Conservation (phyloP, 306 rosid genomes). For the Oemleria cerasiformis region DNA sequence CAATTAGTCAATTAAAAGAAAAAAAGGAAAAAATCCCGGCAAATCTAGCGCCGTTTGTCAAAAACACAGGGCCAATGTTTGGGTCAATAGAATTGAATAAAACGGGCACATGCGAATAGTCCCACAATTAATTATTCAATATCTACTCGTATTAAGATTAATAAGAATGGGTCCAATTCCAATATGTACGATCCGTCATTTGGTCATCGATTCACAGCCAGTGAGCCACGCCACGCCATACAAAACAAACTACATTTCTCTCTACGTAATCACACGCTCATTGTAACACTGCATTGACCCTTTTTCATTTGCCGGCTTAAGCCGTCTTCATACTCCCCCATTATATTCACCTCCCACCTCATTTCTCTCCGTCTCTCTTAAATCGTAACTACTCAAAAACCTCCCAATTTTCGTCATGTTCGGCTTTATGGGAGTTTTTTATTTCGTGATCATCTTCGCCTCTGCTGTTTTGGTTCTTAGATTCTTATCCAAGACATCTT, state of each 20-base stretch:
- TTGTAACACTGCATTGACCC: slow-evolving; percentile 19
- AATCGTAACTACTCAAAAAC: no score
- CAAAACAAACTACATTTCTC: not conserved
- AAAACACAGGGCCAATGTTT: not conserved
- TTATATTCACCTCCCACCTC: slow-evolving; percentile 5
- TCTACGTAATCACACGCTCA: not conserved
- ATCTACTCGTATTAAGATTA: not conserved
- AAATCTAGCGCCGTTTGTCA: slow-evolving; percentile 11
- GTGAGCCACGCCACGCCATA: not conserved
- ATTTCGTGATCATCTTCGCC: slow-evolving; percentile 29
- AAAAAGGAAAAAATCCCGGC: not conserved
- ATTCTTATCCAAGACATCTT: slow-evolving; percentile 60
- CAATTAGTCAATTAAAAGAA: not conserved
- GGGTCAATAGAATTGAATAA: slow-evolving; percentile 8
- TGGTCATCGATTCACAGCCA: slow-evolving; percentile 40
- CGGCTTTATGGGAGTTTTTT: slow-evolving; percentile 5
- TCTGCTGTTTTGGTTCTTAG: slow-evolving; percentile 29
- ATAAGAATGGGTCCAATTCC: not conserved
- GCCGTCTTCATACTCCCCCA: slow-evolving; percentile 7
- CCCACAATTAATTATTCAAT: not conserved
- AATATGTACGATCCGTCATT: not conserved
- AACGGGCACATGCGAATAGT: not conserved
- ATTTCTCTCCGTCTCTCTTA: not conserved
- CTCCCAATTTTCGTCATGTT: slow-evolving; percentile 3
- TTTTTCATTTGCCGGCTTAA: slow-evolving; percentile 38